A percentile compares a stretch with the other conserved stretches of the same genome.
phyloP scores from a whole-genome alignment of 1,284 basidiomycete genomes.

The Ustanciosporium gigantosporum region DNA sequence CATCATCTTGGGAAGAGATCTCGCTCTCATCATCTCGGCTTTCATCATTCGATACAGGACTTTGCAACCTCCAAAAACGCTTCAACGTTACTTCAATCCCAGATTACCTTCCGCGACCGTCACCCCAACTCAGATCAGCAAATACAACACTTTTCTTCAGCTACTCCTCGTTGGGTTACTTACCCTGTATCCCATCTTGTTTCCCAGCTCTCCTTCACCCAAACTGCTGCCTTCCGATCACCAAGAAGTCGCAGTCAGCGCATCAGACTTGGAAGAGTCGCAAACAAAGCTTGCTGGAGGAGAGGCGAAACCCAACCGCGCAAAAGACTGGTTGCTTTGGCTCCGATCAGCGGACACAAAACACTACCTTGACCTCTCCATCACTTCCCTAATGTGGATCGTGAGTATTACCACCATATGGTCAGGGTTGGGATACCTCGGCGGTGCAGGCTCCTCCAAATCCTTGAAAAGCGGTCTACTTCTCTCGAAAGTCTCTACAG shows the following conservation, averaged over 20 bases:
- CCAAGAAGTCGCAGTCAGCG: neutral
- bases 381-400: conserved; percentile 68
- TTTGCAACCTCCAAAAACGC: conserved; percentile 85
- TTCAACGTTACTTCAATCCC: conserved; percentile 89
- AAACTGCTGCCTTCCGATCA: neutral
- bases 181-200: conserved; percentile 79
- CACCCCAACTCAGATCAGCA: conserved; percentile 70
- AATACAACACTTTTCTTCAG: conserved; percentile 87
- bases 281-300: neutral
- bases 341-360: conserved; percentile 4
- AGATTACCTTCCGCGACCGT: conserved; percentile 92
- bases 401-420: conserved; percentile 87
- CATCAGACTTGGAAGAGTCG: neutral
- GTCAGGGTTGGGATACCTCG: conserved; percentile 85
- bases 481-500: no score
- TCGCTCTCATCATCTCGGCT: conserved; percentile 82
- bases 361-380: conserved; percentile 47
- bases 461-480: conserved; percentile 5
- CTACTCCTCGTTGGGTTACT: conserved; percentile 84
- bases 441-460: conserved; percentile 25
- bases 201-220: conserved; percentile 53
- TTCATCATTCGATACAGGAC: conserved; percentile 93
- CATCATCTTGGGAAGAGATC: conserved; percentile 86
- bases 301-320: neutral
- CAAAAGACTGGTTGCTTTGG: neutral